Evolutionary conservation across 257 asterid species (phyloP), one percentile per base, ranked within the genome.

Genomic region (Gentiana straminea): DNA sequence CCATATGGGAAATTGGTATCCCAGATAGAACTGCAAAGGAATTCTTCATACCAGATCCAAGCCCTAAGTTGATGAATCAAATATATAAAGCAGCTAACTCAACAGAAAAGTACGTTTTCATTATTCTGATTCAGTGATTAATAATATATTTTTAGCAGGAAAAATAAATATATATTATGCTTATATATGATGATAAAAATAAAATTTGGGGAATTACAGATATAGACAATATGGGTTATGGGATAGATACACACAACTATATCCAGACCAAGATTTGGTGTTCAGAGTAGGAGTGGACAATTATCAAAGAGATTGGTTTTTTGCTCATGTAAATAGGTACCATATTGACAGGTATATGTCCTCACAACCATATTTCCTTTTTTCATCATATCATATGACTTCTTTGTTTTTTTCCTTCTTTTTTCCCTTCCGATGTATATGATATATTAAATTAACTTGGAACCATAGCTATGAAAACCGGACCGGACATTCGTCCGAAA

Each of bases 151-250:
- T 24, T 24, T 24, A 24, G 24, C 24, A 24, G 24, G 24, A 24
- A 24, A 24, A 24, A 24, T 24, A 24, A 24, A 24, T 24, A 24
- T 24, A 24, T 24, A 24, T 24, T 24, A 24, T 24, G 24, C 24
- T 24, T 24, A 24, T 24, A 24, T 24, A 24, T 24, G 0, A 0
- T 24, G 24, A 24, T 24, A 24, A 24, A 24, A 24, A 24, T 35
- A 5, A 62, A 15, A 54, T 32, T 35, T 33, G 2, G 13, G 10
- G 12, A 7, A 43, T 33, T 3, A 7, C 73, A 86, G 94, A 78
- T 89, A 63, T 51, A 70, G 97, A 67, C 94, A 86, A 54, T 90
- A 90, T n/a, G 97, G 97, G 35, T 71, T 90, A 54, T 90, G 97
- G 97, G 94, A 86, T 47, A 67, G 94, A 52, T 90, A 89, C 45